Evolutionary conservation across 2,329 filamentous ascomycete genomes (phyloP).

Genomic region (Fusarium buxicola): DNA sequence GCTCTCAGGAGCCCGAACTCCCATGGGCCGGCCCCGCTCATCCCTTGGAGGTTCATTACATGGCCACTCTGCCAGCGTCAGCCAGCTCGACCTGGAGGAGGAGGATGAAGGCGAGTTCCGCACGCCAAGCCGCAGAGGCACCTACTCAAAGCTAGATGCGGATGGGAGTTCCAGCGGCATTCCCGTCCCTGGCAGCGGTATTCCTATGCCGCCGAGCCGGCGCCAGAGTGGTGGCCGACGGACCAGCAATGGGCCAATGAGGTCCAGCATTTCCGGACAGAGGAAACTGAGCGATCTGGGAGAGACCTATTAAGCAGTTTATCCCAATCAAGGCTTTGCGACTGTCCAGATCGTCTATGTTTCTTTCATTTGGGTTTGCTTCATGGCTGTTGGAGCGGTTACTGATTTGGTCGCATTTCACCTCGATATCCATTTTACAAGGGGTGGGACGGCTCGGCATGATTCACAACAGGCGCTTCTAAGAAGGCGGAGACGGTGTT

Average conservation of each 20-base stretch:
- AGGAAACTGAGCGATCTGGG: constrained; percentile 62
- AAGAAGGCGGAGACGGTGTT: constrained; percentile 46
- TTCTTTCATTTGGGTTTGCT: constrained; percentile 39
- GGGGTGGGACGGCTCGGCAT: constrained; percentile 41
- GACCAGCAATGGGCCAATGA: constrained; percentile 54
- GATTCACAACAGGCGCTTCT: constrained; percentile 46
- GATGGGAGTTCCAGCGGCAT: constrained; percentile 56
- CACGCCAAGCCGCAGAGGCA: constrained; percentile 67
- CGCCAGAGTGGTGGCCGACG: constrained; percentile 60
- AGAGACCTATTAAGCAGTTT: constrained; percentile 62
- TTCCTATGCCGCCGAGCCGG: constrained; percentile 59
- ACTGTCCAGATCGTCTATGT: constrained; percentile 27
- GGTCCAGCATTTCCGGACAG: constrained; percentile 50
- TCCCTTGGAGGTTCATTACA: constrained; percentile 75
- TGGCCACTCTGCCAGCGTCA: constrained; percentile 68
- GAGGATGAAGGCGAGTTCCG: constrained; percentile 56
- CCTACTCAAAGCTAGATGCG: constrained; percentile 62
- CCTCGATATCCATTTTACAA: constrained; percentile 40
- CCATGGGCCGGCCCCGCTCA: constrained; percentile 76
- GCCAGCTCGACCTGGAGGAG: constrained; percentile 62
- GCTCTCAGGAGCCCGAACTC: constrained; percentile 69
- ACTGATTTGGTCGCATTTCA: constrained; percentile 38
- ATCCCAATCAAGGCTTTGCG: constrained; percentile 13
- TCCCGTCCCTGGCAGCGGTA: constrained; percentile 56
- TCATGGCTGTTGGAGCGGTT: constrained; percentile 40